Percentiles rank a stretch among this genome's conserved stretches.
These are phyloP conservation scores for Vitis rotundifolia DNA, from an alignment of 164 flowering plant genomes.

Conservation along the genomic window DNA sequence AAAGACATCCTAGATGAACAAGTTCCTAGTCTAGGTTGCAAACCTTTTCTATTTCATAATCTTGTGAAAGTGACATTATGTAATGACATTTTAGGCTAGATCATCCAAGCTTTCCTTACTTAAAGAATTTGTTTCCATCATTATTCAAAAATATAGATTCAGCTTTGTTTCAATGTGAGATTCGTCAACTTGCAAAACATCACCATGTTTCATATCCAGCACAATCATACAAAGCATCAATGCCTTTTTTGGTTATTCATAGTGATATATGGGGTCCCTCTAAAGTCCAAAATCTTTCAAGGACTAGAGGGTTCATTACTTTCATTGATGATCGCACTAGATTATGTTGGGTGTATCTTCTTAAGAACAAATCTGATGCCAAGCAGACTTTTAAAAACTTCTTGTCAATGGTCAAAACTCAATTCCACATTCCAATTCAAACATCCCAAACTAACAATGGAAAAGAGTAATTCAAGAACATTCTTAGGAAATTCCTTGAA, in stretches of 20 bases:
- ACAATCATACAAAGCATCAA: slow-evolving; percentile 1
- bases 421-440: neutral
- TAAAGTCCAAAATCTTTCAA: too few relatives aligned
- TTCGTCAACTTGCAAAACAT: neutral
- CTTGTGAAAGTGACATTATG: too few relatives aligned
- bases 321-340: neutral
- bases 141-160: neutral
- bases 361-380: neutral
- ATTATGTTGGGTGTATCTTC: neutral
- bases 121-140: slow-evolving; percentile 5
- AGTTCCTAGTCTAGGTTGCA: too few relatives aligned
- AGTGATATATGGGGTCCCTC: too few relatives aligned
- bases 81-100: too few relatives aligned
- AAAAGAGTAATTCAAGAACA: neutral
- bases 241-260: too few relatives aligned
- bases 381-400: neutral
- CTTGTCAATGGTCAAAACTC: slow-evolving; percentile 4
- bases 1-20: too few relatives aligned
- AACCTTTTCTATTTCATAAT: too few relatives aligned
- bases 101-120: neutral
- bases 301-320: too few relatives aligned
- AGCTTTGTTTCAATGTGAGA: neutral
- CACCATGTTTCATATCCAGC: neutral
- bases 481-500: slow-evolving; percentile 2
- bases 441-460: neutral